Evolutionary conservation across 202 grass and related monocot genomes (phyloP).

Genomic region (Zoysia matrella): DNA sequence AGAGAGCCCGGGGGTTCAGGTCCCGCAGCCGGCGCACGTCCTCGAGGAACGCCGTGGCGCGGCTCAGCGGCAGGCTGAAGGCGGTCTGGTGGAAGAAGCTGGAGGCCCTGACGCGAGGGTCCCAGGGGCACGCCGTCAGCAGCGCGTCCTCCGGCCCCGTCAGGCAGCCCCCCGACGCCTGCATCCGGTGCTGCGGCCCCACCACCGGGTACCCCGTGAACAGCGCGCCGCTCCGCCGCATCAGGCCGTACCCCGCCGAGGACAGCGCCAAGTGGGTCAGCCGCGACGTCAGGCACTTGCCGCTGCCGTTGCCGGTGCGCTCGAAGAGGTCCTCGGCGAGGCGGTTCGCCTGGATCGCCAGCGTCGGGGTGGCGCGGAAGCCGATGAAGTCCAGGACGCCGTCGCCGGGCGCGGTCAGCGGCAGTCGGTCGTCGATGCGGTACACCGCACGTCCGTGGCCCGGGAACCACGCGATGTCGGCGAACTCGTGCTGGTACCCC

Average conservation of each 20-base stretch:
- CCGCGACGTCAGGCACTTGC: conserved; percentile 53
- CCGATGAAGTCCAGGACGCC: conserved; percentile 68
- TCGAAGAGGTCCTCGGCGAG: conserved; percentile 61
- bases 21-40: conserved; percentile 63
- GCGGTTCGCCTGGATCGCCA: conserved; percentile 29
- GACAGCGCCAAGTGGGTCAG: conserved; percentile 44
- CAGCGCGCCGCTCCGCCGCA: conserved; percentile 32
- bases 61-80: conserved; percentile 58
- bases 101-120: conserved; percentile 49
- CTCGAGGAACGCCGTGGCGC: conserved; percentile 52
- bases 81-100: conserved; percentile 75
- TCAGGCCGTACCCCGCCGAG: conserved; percentile 42
- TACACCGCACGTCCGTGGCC: conserved; percentile 48
- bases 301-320: conserved; percentile 44
- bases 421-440: conserved; percentile 57
- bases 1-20: conserved; percentile 49
- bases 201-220: conserved; percentile 86
- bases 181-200: conserved; percentile 69
- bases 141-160: conserved; percentile 49
- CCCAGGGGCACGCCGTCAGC: conserved; percentile 76
- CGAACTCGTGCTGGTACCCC: conserved; percentile 53
- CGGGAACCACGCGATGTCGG: conserved; percentile 68
- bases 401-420: conserved; percentile 42
- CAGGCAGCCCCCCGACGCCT: conserved; percentile 66
- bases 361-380: conserved; percentile 48